Base-by-base conservation (phyloP, 495 filamentous ascomycete genomes). In the Hypomontagnella submonticulosa region DNA sequence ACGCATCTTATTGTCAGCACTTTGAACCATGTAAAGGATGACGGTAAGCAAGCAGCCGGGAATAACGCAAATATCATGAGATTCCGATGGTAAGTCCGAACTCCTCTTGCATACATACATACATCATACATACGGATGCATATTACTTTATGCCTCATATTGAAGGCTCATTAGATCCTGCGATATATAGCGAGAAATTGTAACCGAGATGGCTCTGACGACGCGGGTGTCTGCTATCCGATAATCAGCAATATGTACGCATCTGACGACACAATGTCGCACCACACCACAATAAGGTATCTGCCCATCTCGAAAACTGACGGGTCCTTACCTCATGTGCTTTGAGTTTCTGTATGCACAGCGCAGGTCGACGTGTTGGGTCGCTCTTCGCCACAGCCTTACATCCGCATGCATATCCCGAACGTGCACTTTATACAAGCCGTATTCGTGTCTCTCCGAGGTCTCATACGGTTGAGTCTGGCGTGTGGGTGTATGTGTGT, bases 321-420 rank as follows among this genome's bases (percentile, higher is more conserved):
- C 49, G 20, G 23, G 44, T 10, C 44, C 37, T 12, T 49, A 34
- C 18, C 47, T 60, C 33, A 44, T 38, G 37, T 51, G 36, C 13
- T 6, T 19, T 50, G 6, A 6, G 23, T 27, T 27, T 27, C 2
- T 27, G 23, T 27, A 55, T 40, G 36, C 36, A 43, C 53, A n/a
- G 53, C 41, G 48, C 16, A 15, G 51, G 37, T 55, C 27, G 20
- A 4, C 44, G 13, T 52, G 62, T 49, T 54, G 43, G 43, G 57
- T 54, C 52, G 41, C 66, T 60, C 23, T 48, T 47, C 18, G 67
- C 63, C 63, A 43, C 46, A 56, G 50, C 63, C 57, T 30, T 61
- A 51, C 63, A 52, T 47, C 13, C 27, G 44, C 40, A 13, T 40
- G 49, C 40, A 53, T 53, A 12, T 36, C 10, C 36, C 23, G 23